Conservation (phyloP, 108 stramenopile species). For the Pseudonitzschia multistriata region DNA sequence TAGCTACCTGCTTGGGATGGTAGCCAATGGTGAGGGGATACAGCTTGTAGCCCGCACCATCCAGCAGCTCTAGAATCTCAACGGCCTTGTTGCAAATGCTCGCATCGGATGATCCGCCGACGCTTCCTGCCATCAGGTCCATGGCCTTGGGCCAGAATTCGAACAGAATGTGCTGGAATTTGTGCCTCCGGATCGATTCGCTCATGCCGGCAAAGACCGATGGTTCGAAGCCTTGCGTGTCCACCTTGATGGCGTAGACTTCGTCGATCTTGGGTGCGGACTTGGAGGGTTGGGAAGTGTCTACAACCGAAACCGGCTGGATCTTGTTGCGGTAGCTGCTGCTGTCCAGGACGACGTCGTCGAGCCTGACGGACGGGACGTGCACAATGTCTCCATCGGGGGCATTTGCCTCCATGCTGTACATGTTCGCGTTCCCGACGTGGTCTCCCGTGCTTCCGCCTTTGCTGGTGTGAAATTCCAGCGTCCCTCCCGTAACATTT, state of each 20-base stretch:
- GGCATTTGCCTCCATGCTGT: slow-evolving; percentile 18
- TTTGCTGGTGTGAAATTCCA: slow-evolving; percentile 12
- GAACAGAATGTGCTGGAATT: slow-evolving; percentile 17
- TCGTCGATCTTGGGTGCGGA: too few relatives aligned
- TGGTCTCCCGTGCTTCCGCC: slow-evolving; percentile 37
- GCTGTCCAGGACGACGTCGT: background rate
- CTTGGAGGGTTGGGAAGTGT: background rate
- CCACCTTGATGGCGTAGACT: slow-evolving; percentile 31
- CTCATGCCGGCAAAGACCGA: slow-evolving; percentile 26
- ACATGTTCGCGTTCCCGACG: slow-evolving; percentile 27
- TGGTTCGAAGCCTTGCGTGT: slow-evolving; percentile 45
- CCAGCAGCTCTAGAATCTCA: slow-evolving; percentile 12
- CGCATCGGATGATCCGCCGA: background rate
- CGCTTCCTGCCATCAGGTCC: slow-evolving; percentile 21
- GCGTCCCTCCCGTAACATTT: background rate
- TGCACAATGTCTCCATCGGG: background rate
- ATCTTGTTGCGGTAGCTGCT: slow-evolving; percentile 3
- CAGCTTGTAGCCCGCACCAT: slow-evolving; percentile 7
- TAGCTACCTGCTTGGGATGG: slow-evolving; percentile 24
- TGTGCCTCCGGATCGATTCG: background rate
- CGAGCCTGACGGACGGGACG: background rate
- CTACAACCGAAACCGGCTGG: too few relatives aligned
- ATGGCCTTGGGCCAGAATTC: slow-evolving; percentile 39
- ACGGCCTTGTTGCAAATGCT: background rate
- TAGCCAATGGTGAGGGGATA: slow-evolving; percentile 1